Evolutionary conservation across 306 rosid genomes (phyloP), one percentile per base, ranked within the genome.

Genomic region (Luffa aegyptiaca): DNA sequence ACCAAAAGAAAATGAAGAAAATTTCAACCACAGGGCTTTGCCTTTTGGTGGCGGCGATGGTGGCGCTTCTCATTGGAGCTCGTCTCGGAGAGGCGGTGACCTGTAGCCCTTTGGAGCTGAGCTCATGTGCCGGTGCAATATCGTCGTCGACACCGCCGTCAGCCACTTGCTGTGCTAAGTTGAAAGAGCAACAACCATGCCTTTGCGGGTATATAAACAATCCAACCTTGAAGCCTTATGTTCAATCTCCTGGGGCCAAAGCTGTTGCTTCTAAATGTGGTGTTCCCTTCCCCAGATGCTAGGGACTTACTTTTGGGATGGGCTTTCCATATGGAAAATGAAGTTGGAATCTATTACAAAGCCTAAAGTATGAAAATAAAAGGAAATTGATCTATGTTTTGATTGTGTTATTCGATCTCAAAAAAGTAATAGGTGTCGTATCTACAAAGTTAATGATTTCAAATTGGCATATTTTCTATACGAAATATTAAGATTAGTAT

Each of bases 101-200:
- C 1, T 83, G 86, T 44, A 78, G 48, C 17, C 84, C 83, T 0
- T 0, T 49, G 78, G 79, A 86, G 83, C 14, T 86, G 71, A 68
- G 57, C 7, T 13, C 83, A 31, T 86, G 86, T 78, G n/a, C 55
- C 33, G 52, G 35, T 6, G 65, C 84, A 14, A 77, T 80, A 6
- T 8, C 49, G 14, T 55, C 21, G 0, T 48, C 79, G 10, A 10
- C 86, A 2, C 63, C 58, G 5, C 97, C 93, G 0, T 68, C 92
- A 0, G 70, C 14, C 3, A 1, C 11, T 0, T 92, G 97, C 75
- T 92, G 97, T 69, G 48, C 81, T 49, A 92, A 84, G 49, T 41
- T 69, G 55, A 42, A 0, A 21, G 36, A 42, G 55, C 75, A 69
- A 2, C 12, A n/a, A 20, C 55, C 18, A 69, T 69, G 75, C 36